Evolutionary conservation across 352 stramenopile species (phyloP), one percentile per base, ranked within the genome.

Genomic region (Phytophthora lateralis): DNA sequence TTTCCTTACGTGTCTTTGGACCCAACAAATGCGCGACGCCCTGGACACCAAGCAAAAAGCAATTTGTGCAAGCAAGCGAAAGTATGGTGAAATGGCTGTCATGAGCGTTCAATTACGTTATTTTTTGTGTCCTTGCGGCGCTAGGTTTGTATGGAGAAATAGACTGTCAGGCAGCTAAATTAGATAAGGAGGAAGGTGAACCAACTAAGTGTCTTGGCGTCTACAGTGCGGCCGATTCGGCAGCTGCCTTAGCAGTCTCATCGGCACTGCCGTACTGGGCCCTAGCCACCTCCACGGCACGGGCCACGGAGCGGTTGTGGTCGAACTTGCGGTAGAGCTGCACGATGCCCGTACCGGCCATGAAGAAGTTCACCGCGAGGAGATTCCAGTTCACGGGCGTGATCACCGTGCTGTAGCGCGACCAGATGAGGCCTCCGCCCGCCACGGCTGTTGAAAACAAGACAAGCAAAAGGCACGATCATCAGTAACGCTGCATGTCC

Each of bases 341-440:
- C 30, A 66, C 73, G 77, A 92, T 69, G 3, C 90, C 90, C 43
- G 89, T 97, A 65, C 72, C 82, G 37, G 78, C 88, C 84, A 97
- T 96, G 55, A 96, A 94, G 26, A 94, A 70, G 63, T 97, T 97
- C 41, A 97, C 90, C 1, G 81, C 73, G 59, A 97, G 92, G 14
- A 97, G 73, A 66, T 96, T 97, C 81, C 90, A 97, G 80, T 97
- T 97, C 66, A 92, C 87, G 26, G 90, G 89, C 27, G 82, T 95
- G 57, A 97, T 94, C 29, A 96, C 77, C 32, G 93, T 66, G 53
- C 77, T 92, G 73, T 97, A 97, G 48, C 90, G 83, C 26, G 85
- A 94, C 89, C 90, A 97, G 63, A 97, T 93, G 48, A 96, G 60
- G 27, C 88, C 88, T 27, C 84, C 93, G 32, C 67, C 55, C 34